Conservation (phyloP, 116 monocot genomes). For the Iris pallida region DNA sequence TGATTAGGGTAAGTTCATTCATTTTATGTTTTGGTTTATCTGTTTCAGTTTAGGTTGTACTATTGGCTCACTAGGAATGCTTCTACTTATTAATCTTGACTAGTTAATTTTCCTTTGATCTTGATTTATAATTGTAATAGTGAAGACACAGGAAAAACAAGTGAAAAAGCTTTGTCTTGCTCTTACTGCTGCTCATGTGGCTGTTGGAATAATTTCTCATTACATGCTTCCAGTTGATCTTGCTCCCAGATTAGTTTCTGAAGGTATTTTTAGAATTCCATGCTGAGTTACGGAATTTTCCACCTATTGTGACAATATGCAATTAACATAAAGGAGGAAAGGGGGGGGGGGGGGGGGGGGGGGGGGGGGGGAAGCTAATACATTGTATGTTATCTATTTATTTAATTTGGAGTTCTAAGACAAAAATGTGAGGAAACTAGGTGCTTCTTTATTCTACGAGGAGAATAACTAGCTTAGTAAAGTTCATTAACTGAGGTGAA, state of each 20-base stretch:
- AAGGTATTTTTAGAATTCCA: constrained; percentile 40
- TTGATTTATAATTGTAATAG: not conserved
- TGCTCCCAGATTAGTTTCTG: constrained; percentile 88
- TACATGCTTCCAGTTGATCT: constrained; percentile 91
- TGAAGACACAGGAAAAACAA: constrained; percentile 67
- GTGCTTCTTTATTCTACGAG: no score
- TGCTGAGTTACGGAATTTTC: no score
- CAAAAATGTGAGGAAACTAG: no score
- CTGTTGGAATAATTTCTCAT: constrained; percentile 75
- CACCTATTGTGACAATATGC: no score
- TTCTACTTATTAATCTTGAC: not conserved
- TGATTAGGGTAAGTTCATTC: constrained; percentile 71
- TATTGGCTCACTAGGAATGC: not conserved
- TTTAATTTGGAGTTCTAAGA: no score
- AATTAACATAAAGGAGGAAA: no score
- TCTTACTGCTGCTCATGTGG: constrained; percentile 79
- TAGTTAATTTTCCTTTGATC: constrained; percentile 1
- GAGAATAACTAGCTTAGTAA: no score
- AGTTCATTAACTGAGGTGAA: no score
- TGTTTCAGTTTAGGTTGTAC: not conserved
- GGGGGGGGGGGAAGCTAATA: no score
- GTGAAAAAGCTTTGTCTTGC: constrained; percentile 86
- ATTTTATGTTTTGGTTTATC: constrained; percentile 4
- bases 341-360: no score
- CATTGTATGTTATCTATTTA: no score